These are phyloP conservation scores for Diaporthe sp. DNA, from an alignment of 2,329 filamentous ascomycete genomes.

Conservation along the genomic window DNA sequence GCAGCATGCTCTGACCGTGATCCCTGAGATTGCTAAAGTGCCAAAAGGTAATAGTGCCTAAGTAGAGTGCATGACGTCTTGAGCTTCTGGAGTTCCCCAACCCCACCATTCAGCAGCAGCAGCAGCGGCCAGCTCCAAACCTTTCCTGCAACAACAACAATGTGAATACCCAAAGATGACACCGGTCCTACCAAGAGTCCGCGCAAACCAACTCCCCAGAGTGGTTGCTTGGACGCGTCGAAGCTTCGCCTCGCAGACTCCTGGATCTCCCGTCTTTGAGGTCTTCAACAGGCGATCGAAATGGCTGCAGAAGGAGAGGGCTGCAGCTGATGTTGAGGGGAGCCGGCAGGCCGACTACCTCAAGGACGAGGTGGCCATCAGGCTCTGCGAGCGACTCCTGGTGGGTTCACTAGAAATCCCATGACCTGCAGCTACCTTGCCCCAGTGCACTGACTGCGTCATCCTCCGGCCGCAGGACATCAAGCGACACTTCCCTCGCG, in stretches of 20 bases:
- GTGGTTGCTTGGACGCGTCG: conserved; percentile 54
- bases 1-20: neutral
- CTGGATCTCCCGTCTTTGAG: conserved; percentile 83
- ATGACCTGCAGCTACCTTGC: neutral
- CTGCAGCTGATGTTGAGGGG: conserved; percentile 76
- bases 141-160: conserved; percentile 20
- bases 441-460: neutral
- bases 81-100: neutral
- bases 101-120: conserved; percentile 21
- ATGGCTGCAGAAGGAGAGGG: conserved; percentile 91
- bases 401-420: conserved; percentile 58
- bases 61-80: conserved; percentile 33
- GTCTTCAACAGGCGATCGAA: conserved; percentile 93
- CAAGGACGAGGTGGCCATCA: conserved; percentile 88
- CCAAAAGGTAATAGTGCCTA: neutral
- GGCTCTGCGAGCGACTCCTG: conserved; percentile 87
- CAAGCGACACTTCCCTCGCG: conserved; percentile 85
- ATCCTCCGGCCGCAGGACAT: conserved; percentile 75
- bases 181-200: conserved; percentile 37
- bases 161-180: conserved; percentile 38
- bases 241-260: conserved; percentile 82
- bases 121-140: neutral
- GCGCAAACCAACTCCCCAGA: conserved; percentile 21
- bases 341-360: conserved; percentile 92
- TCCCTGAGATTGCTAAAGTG: neutral